These are phyloP conservation scores for Roridomyces roridus DNA, from an alignment of 768 basidiomycete species.

Conservation along the genomic window DNA sequence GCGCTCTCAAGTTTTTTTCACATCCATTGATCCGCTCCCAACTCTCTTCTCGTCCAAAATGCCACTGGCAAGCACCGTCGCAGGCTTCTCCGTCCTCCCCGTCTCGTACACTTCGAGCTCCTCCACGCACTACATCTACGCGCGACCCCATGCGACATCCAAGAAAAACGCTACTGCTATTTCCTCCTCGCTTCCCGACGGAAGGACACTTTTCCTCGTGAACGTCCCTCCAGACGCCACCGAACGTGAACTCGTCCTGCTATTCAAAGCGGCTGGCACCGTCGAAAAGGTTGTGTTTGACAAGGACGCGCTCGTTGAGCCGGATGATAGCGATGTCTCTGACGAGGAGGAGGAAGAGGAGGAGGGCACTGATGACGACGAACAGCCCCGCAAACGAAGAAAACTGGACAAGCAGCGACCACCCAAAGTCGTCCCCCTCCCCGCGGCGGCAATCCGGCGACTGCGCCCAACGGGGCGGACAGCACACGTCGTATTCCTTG, in stretches of 20 bases:
- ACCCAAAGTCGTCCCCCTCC: conserved; percentile 69
- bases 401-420: conserved; percentile 40
- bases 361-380: conserved; percentile 36
- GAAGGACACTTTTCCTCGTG: conserved; percentile 85
- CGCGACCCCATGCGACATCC: conserved; percentile 64
- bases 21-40: no score
- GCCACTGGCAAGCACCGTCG: conserved; percentile 31
- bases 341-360: conserved; percentile 44
- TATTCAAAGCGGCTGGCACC: conserved; percentile 82
- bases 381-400: conserved; percentile 46
- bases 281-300: conserved; percentile 79
- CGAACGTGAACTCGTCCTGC: conserved; percentile 73
- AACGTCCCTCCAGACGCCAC: conserved; percentile 91
- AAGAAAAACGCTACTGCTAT: conserved; percentile 38
- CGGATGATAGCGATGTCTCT: conserved; percentile 47
- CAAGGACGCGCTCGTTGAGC: conserved; percentile 46
- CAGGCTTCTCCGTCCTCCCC: conserved; percentile 25
- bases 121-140: conserved; percentile 78
- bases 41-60: no score
- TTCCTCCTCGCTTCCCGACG: conserved; percentile 49
- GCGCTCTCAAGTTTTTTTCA: no score
- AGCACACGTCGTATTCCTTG: conserved; percentile 77
- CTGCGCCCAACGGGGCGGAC: conserved; percentile 67
- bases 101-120: conserved; percentile 5
- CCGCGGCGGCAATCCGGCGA: conserved; percentile 55